Conservation (phyloP, 2,329 filamentous ascomycete species). For the Colletotrichum plurivorum region DNA sequence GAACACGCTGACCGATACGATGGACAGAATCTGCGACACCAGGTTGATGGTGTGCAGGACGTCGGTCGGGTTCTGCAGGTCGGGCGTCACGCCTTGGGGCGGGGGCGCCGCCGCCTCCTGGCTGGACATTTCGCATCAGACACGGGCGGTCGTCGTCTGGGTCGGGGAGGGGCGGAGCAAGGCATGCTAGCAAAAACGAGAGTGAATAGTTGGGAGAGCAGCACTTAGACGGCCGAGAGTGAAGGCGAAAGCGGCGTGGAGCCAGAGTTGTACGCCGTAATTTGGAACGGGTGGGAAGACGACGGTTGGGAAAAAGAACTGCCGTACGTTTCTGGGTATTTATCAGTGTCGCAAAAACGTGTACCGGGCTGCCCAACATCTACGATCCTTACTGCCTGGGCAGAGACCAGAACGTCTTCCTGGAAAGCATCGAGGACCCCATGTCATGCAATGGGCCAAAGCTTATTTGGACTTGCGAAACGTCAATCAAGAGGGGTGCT, state of each 20-base stretch:
- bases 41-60: constrained; percentile 46
- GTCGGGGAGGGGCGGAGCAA: not conserved
- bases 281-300: too few species aligned
- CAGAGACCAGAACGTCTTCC: not conserved
- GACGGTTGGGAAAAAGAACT: too few species aligned
- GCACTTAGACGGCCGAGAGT: not conserved
- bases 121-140: constrained; percentile 30
- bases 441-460: not conserved
- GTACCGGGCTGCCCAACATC: not conserved
- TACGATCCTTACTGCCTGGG: not conserved
- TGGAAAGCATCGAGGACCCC: not conserved
- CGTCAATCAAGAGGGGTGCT: not conserved
- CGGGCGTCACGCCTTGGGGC: constrained; percentile 44
- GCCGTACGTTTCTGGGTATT: too few species aligned
- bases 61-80: constrained; percentile 47
- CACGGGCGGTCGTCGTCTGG: not conserved
- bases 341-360: not conserved
- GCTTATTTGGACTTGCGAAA: not conserved
- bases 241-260: too few species aligned
- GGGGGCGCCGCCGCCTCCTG: constrained; percentile 40
- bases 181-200: constrained; percentile 24
- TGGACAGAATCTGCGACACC: constrained; percentile 47
- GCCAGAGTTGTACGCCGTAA: too few species aligned
- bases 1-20: constrained; percentile 46
- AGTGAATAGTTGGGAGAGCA: not conserved